Evolutionary conservation across 2,329 filamentous ascomycete genomes (phyloP).

Genomic region (Fusarium poae): DNA sequence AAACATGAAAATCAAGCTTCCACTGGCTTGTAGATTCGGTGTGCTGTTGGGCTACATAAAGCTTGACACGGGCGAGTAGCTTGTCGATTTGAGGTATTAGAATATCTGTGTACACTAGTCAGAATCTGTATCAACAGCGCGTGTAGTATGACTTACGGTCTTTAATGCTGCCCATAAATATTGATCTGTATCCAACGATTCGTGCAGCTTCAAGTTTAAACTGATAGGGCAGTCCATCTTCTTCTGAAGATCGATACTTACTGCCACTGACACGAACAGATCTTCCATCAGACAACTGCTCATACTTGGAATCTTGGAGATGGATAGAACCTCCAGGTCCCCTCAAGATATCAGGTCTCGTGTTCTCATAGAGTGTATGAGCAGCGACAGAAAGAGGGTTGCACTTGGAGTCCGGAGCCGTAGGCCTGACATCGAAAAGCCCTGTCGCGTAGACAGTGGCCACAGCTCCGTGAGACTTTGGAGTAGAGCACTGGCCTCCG

Average conservation of each 20-base stretch:
- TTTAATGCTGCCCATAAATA: slow-evolving; percentile 44
- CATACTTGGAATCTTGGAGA: slow-evolving; percentile 52
- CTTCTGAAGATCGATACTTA: slow-evolving; percentile 16
- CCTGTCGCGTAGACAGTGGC: slow-evolving; percentile 58
- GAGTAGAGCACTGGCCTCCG: slow-evolving; percentile 61
- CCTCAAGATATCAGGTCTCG: slow-evolving; percentile 62
- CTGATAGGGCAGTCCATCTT: slow-evolving; percentile 29
- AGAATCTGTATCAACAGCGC: fast-evolving
- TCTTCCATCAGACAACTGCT: slow-evolving; percentile 26
- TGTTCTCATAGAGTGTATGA: slow-evolving; percentile 68
- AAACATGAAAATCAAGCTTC: slow-evolving; percentile 57
- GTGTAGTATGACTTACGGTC: slow-evolving; percentile 10
- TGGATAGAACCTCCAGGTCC: slow-evolving; percentile 65
- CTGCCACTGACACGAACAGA: slow-evolving; percentile 39
- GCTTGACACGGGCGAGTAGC: slow-evolving; percentile 17
- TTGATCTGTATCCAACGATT: slow-evolving; percentile 38
- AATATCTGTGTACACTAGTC: slow-evolving; percentile 19
- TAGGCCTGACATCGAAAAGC: slow-evolving; percentile 61
- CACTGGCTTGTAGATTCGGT: slow-evolving; percentile 35
- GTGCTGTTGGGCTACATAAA: slow-evolving; percentile 43
- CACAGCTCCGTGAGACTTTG: slow-evolving; percentile 59
- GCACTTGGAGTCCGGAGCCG: slow-evolving; percentile 56
- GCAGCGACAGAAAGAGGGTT: slow-evolving; percentile 64
- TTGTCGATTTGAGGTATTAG: slow-evolving; percentile 38
- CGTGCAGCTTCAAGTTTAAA: slow-evolving; percentile 44